Base-by-base conservation (phyloP, 805 yeast genomes). In the Lipomyces anomalus region DNA sequence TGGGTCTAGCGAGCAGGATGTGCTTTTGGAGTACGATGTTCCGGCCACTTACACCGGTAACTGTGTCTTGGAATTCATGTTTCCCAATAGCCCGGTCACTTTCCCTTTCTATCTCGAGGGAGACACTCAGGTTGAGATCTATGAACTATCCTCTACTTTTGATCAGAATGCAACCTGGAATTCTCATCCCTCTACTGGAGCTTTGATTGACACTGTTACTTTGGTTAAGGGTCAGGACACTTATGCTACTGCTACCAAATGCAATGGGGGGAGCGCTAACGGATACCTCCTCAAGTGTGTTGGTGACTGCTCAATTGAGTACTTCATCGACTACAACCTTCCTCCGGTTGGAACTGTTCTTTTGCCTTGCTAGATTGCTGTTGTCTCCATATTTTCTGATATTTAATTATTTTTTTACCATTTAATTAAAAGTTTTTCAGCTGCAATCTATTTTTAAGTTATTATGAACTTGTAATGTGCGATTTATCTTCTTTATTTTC, bases 271-370 rank as follows among this genome's bases (percentile, higher is more conserved):
- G 34, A 32, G 44, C 22, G 40, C 21, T 40, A 23, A 34, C 29
- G 53, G 39, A 17, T 50, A 43, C 43, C 30, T 47, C 42, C 52
- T 50, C 39, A 48, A 47, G 46, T 50, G 54, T 34, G 40, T 43
- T 16, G 54, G 54, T 20, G 49, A 50, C 43, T 50, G 54, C 37
- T 22, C 37, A 21, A 34, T 50, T 22, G 45, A 48, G 42, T 50
- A 48, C 48, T 50, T 50, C 34, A 50, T 50, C 22, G 54, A 50
- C 44, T 50, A 50, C 46, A 50, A 50, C 41, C 54, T 52, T 20
- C 54, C 54, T 16, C 54, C 54, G 18, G 54, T 50, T 26, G 54
- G 54, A 33, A 48, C 54, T 40, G 52, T 50, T 34, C 32, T 50
- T n/a, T 40, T 48, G 21, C 53, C 53, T 16, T 50, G 54, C 44